A percentile compares a stretch with the other conserved stretches of the same genome.
Conservation (phyloP, 2,329 filamentous ascomycete species). For the Didymella pomorum region DNA sequence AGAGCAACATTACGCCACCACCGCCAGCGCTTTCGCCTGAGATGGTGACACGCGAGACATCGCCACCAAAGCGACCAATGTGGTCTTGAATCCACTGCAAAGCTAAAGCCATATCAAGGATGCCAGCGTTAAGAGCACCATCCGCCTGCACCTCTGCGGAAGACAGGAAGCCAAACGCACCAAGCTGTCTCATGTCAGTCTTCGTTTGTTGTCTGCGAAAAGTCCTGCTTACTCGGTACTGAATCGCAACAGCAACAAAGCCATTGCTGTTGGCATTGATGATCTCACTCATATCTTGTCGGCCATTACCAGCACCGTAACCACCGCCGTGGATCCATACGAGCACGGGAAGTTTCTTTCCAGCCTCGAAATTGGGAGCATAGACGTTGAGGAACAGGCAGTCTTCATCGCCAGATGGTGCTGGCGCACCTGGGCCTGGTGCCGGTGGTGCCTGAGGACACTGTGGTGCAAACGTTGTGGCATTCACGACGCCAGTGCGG, state of each 20-base stretch:
- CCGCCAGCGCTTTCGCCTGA: conserved; percentile 51
- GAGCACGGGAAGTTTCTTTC: conserved; percentile 46
- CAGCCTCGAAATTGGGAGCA: conserved; percentile 32
- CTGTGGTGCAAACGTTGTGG: conserved; percentile 20
- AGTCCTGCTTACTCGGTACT: conserved; percentile 54
- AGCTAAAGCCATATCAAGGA: conserved; percentile 59
- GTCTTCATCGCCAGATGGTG: conserved; percentile 39
- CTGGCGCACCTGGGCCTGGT: background rate
- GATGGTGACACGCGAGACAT: conserved; percentile 43
- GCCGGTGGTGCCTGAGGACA: conserved; percentile 29
- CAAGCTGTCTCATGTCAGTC: conserved; percentile 40
- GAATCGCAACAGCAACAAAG: conserved; percentile 60
- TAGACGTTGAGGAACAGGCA: conserved; percentile 52
- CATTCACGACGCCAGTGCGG: conserved; percentile 12
- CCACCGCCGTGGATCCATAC: conserved; percentile 44
- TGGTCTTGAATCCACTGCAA: conserved; percentile 61
- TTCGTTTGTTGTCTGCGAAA: background rate
- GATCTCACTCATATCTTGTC: conserved; percentile 50
- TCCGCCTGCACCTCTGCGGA: conserved; percentile 47
- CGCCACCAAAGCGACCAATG: conserved; percentile 44
- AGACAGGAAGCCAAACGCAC: conserved; percentile 55
- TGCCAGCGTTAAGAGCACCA: conserved; percentile 51
- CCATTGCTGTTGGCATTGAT: conserved; percentile 59
- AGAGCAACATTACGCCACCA: conserved; percentile 51
- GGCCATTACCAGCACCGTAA: conserved; percentile 51